Evolutionary conservation across 768 basidiomycete species (phyloP).

Genomic region (Hygrocybe coccinea): DNA sequence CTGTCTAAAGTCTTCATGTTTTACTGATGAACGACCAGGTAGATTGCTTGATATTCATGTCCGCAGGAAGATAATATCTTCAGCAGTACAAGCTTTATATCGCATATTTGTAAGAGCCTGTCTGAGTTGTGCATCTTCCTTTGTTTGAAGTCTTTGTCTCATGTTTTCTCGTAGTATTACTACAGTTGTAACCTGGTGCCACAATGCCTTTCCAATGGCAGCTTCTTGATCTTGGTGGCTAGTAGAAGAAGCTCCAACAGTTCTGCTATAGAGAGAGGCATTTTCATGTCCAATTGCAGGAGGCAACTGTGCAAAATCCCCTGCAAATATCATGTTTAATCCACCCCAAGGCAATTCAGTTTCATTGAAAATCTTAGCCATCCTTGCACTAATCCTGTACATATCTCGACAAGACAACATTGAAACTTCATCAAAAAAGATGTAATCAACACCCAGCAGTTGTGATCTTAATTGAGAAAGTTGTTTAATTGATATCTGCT

Average conservation of each 20-base stretch:
- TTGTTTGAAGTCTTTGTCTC: conserved; percentile 18
- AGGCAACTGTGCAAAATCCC: conserved; percentile 30
- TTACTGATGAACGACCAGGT: conserved; percentile 10
- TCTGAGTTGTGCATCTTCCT: conserved; percentile 15
- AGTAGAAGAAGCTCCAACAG: not conserved
- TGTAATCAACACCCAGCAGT: conserved; percentile 18
- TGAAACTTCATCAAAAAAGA: conserved; percentile 26
- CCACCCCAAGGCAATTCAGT: too few species aligned
- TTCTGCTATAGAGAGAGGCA: too few species aligned
- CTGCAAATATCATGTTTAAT: conserved; percentile 20
- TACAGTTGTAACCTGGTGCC: conserved; percentile 30
- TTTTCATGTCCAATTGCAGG: too few species aligned
- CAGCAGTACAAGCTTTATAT: conserved; percentile 36
- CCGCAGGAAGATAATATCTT: conserved; percentile 34
- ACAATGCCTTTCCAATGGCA: conserved; percentile 24
- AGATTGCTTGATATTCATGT: conserved; percentile 18
- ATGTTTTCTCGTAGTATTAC: conserved; percentile 33
- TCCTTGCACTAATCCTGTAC: too few species aligned
- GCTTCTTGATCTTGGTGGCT: conserved; percentile 11
- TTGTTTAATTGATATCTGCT: not conserved
- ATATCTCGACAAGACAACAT: too few species aligned
- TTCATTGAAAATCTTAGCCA: too few species aligned
- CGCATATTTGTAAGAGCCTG: conserved; percentile 17
- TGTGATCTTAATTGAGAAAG: conserved; percentile 8
- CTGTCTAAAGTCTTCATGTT: conserved; percentile 24